Base-by-base conservation (phyloP, 202 grass and related monocot genomes). In the Panicum virgatum region DNA sequence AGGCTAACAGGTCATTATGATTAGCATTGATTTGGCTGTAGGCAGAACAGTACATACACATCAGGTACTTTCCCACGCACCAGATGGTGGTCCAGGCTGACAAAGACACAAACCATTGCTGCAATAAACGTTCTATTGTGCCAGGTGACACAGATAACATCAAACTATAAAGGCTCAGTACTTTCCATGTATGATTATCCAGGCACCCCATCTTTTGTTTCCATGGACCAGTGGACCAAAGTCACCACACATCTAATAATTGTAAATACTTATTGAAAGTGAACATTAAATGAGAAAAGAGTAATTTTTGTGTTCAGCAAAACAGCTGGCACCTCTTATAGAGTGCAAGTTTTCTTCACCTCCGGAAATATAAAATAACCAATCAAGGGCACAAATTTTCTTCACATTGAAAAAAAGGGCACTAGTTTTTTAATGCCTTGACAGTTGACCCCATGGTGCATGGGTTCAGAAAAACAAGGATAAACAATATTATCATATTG, bases 1-100 rank as follows among this genome's bases (percentile, higher is more conserved):
- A 80, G 39, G 5, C 11, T 50, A 78, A 48, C 26, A 73, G 43
- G 42, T 43, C 25, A 75, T 46, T 70, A 63, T 5, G n/a, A 30
- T 63, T 47, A 13, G 18, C 63, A 81, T 65, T 89, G n/a, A 81
- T 81, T 84, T 39, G 43, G 25, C 26, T 45, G 22, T 44, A 34
- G 25, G 81, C 13, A 56, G 68, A 46, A 44, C 50, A 62, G 43
- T 43, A 60, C 45, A 77, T 43, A 60, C 45, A 77, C 36, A 62
- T 7, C 36, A 52, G 34, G 43, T 82, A 60, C 42, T 70, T 70
- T 75, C 56, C 1, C 25, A 62, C 32, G 78, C 63, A 70, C 48
- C 22, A 51, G 54, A 76, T 25, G 23, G 34, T 66, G 66, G 72
- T 71, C 63, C 81, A 80, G 36, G 37, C 46, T 34, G 62, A 80